Conservation (phyloP, 768 basidiomycete genomes). For the Erythrobasidium yunnanense region DNA sequence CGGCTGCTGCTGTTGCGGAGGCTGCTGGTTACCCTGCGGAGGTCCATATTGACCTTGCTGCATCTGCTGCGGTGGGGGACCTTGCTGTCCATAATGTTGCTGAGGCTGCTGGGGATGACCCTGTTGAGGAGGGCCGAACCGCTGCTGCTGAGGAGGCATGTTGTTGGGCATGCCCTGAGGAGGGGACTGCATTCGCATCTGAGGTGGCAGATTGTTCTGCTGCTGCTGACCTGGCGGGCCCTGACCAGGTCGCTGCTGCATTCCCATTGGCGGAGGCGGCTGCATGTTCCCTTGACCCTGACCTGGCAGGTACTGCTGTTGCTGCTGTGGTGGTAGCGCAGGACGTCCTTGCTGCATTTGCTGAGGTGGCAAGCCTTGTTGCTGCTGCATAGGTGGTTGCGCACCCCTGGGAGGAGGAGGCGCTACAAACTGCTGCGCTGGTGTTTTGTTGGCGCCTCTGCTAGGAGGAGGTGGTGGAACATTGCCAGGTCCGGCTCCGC, state of each 20-base stretch:
- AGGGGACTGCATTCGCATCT: background rate
- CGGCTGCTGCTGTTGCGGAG: background rate
- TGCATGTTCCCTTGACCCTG: conserved; percentile 1
- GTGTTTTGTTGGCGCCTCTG: conserved; percentile 17
- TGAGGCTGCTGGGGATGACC: background rate
- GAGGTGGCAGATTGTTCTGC: background rate
- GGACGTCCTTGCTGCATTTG: no score
- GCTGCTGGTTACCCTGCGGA: conserved; percentile 33
- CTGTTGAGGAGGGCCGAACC: background rate
- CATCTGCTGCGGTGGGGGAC: conserved; percentile 30
- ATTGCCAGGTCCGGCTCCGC: background rate
- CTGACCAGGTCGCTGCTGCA: background rate
- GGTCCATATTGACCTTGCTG: conserved; percentile 40
- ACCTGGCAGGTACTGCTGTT: conserved; percentile 4
- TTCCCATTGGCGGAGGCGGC: background rate
- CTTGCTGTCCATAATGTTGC: conserved; percentile 35
- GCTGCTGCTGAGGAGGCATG: conserved; percentile 11
- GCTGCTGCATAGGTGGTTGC: background rate
- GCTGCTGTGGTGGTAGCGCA: no score
- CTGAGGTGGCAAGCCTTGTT: background rate
- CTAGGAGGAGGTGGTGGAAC: conserved; percentile 26
- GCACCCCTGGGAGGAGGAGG: conserved; percentile 28
- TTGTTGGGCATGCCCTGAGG: background rate
- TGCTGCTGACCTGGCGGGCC: conserved; percentile 38
- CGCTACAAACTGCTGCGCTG: conserved; percentile 11